Percentiles rank a stretch among this genome's conserved stretches.
Conservation (phyloP, 257 asterid species). For the Petrea volubilis region DNA sequence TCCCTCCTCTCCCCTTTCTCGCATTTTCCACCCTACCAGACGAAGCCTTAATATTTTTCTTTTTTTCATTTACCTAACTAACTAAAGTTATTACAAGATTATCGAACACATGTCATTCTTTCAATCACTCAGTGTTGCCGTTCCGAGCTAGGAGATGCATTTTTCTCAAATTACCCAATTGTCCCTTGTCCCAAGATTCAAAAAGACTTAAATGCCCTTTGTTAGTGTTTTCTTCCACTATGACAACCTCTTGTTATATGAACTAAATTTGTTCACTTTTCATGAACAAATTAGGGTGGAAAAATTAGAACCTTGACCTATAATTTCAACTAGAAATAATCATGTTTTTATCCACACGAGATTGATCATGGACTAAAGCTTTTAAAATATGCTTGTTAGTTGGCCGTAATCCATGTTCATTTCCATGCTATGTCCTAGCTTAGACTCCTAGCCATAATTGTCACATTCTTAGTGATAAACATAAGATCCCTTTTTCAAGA, state of each 20-base stretch:
- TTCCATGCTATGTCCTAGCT: conserved; percentile 7
- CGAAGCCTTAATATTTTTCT: no score
- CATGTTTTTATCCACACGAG: neutral
- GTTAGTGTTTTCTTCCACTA: neutral
- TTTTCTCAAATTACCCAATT: neutral
- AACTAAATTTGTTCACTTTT: neutral
- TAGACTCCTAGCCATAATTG: conserved; percentile 15
- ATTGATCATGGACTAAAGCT: neutral
- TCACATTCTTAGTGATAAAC: conserved; percentile 1
- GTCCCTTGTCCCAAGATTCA: neutral
- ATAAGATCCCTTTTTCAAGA: neutral
- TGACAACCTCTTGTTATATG: neutral
- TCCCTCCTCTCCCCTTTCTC: no score
- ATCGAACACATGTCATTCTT: no score
- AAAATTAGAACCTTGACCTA: neutral
- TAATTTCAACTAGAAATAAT: neutral
- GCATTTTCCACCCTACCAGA: no score
- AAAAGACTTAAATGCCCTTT: neutral
- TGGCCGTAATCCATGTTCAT: neutral
- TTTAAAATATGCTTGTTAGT: neutral
- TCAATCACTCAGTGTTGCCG: no score
- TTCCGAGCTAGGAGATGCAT: no score
- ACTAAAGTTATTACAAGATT: no score
- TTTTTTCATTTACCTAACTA: no score
- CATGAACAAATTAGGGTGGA: no score